Base-by-base conservation (phyloP, 768 basidiomycete species). In the Chalciporus pseudorubinellus region DNA sequence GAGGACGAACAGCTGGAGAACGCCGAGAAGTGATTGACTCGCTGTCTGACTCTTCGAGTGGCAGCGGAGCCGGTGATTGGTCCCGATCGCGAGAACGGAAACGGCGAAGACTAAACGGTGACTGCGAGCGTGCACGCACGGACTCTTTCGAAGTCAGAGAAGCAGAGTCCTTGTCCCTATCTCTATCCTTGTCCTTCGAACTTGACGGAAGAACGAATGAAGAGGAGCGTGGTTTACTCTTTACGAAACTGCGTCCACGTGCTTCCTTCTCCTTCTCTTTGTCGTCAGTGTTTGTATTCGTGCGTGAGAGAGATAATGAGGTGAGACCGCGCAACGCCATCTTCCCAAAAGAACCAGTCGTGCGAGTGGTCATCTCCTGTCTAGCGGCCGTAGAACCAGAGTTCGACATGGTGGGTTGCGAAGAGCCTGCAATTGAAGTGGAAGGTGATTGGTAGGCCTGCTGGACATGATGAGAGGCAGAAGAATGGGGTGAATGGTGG, bases 31-130 rank as follows among this genome's bases (percentile, higher is more conserved):
- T 53, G 49, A 70, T 44, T 0, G 67, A 69, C 39, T 81, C 78
- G 38, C 77, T 74, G 51, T 84, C 79, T 3, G 83, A 74, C 44
- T 78, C 73, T 39, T 83, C 82, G 63, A 85, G 68, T 34, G 77
- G 79, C 60, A 81, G 75, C 26, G 81, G 79, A 0, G 77, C 72
- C 22, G 79, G 84, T 3, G 83, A 85, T 6, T 74, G 59, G 1
- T 84, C 82, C 21, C 81, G 74, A 48, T 77, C 77, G 46, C 80
- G 73, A 9, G 78, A 72, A 54, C 87, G 79, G 50, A 83, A 79
- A 29, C 88, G 77, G 39, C 89, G 77, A 50, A 91, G 79, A 39
- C 74, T 74, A 66, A 97, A 95, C 38, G 94, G 89, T 2, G 92
- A 91, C 59, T 84, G 77, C 41, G 89, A 87, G 34, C 91, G 83